These are phyloP conservation scores for Raphanus raphanistrum DNA, from an alignment of 345 rosid genomes.

Conservation along the genomic window DNA sequence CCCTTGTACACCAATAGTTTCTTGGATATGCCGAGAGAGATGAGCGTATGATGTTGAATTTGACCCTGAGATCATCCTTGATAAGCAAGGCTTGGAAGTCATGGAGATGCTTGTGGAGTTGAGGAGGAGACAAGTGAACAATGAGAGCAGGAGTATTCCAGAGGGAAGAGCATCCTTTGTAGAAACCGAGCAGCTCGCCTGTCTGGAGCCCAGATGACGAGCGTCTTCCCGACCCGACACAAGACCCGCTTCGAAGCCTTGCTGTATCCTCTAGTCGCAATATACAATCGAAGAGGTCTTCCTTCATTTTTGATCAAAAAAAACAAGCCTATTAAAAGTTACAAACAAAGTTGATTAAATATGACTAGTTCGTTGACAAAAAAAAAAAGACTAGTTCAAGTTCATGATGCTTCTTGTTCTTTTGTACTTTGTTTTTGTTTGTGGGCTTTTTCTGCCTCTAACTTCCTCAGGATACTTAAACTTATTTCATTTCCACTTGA, in stretches of 20 bases:
- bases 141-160: slow-evolving; percentile 64
- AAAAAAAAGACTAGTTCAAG: no score
- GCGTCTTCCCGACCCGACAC: slow-evolving; percentile 59
- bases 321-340: no score
- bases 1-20: slow-evolving; percentile 50
- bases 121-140: slow-evolving; percentile 52
- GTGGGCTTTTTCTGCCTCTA: background rate
- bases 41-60: slow-evolving; percentile 65
- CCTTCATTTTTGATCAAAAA: slow-evolving; percentile 1
- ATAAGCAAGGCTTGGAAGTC: slow-evolving; percentile 47
- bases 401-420: no score
- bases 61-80: slow-evolving; percentile 57
- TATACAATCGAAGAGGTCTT: slow-evolving; percentile 60
- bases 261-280: slow-evolving; percentile 59
- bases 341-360: no score
- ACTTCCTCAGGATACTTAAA: background rate
- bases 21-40: slow-evolving; percentile 50
- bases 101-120: slow-evolving; percentile 56
- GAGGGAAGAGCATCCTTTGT: slow-evolving; percentile 67
- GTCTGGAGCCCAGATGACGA: slow-evolving; percentile 61
- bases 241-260: slow-evolving; percentile 64
- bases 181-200: slow-evolving; percentile 81
- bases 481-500: background rate
- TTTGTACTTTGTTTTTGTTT: background rate
- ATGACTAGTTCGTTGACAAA: background rate